Percentiles rank a stretch among this genome's conserved stretches.
These are phyloP conservation scores for Kwoniella bestiolae DNA, from an alignment of 768 basidiomycete species.

Conservation along the genomic window DNA sequence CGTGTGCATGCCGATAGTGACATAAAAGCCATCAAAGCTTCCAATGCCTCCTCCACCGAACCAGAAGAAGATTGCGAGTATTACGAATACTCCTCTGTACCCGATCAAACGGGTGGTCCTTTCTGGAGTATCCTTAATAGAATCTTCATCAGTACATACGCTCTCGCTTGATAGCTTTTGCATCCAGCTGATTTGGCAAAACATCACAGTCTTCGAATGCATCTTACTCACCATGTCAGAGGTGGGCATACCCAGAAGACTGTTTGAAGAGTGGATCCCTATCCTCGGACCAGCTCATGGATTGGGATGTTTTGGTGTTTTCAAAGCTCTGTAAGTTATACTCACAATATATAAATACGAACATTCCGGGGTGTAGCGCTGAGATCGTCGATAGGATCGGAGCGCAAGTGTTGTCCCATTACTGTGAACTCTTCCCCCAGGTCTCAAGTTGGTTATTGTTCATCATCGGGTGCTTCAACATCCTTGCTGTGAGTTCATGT, in stretches of 20 bases:
- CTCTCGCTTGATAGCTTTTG: background rate
- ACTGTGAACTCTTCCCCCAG: slow-evolving; percentile 84
- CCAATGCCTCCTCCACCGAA: background rate
- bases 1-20: slow-evolving; percentile 33
- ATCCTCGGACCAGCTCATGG: slow-evolving; percentile 83
- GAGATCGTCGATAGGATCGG: slow-evolving; percentile 60
- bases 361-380: background rate
- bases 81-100: slow-evolving; percentile 73
- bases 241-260: slow-evolving; percentile 71
- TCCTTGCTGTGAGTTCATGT: slow-evolving; percentile 60
- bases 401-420: slow-evolving; percentile 64
- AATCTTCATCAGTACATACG: slow-evolving; percentile 68
- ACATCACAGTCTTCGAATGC: slow-evolving; percentile 67
- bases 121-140: slow-evolving; percentile 92
- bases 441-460: slow-evolving; percentile 92
- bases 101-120: slow-evolving; percentile 84
- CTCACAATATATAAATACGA: background rate
- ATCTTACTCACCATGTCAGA: slow-evolving; percentile 81
- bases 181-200: background rate
- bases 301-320: slow-evolving; percentile 80
- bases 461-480: slow-evolving; percentile 85
- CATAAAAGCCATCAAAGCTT: slow-evolving; percentile 50
- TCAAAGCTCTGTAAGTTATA: slow-evolving; percentile 75
- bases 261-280: slow-evolving; percentile 80
- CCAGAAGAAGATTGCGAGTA: slow-evolving; percentile 68